Evolutionary conservation across 1,284 basidiomycete species (phyloP).

Genomic region (Fomitopsis betulina): DNA sequence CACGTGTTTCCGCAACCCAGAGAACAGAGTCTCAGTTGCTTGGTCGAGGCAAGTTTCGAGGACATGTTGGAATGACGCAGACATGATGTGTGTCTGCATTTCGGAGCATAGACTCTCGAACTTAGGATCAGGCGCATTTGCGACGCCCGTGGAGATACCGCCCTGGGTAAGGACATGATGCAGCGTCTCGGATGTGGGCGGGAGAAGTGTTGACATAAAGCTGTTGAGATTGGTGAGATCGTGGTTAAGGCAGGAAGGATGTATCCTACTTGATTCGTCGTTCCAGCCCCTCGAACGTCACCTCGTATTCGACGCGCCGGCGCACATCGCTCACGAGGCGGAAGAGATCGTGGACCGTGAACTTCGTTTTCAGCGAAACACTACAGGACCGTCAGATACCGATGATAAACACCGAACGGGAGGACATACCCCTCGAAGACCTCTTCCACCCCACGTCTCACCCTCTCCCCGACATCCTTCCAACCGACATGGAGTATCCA

Average conservation of each 20-base stretch:
- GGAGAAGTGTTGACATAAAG: conserved; percentile 71
- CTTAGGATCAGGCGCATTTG: conserved; percentile 36
- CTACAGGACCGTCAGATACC: conserved; percentile 31
- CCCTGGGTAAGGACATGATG: conserved; percentile 66
- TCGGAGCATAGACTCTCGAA: conserved; percentile 68
- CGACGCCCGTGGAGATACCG: conserved; percentile 35
- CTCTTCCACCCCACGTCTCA: conserved; percentile 71
- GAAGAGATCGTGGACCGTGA: conserved; percentile 65
- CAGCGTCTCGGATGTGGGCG: conserved; percentile 63
- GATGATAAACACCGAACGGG: background rate
- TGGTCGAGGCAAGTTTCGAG: conserved; percentile 66
- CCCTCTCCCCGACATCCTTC: conserved; percentile 74
- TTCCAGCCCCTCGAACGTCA: conserved; percentile 58
- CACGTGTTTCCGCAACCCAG: conserved; percentile 53
- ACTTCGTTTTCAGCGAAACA: conserved; percentile 73
- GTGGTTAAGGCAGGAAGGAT: conserved; percentile 14
- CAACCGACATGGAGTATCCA: conserved; percentile 90
- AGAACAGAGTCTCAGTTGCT: conserved; percentile 52
- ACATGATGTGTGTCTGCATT: conserved; percentile 60
- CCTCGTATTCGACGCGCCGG: conserved; percentile 66
- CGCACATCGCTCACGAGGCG: conserved; percentile 68
- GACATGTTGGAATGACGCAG: conserved; percentile 65
- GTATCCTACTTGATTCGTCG: conserved; percentile 45
- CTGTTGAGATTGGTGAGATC: conserved; percentile 30
- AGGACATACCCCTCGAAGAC: conserved; percentile 71